Evolutionary conservation across 2,329 filamentous ascomycete genomes (phyloP), one percentile per base, ranked within the genome.

Genomic region (Fusarium aywerte): DNA sequence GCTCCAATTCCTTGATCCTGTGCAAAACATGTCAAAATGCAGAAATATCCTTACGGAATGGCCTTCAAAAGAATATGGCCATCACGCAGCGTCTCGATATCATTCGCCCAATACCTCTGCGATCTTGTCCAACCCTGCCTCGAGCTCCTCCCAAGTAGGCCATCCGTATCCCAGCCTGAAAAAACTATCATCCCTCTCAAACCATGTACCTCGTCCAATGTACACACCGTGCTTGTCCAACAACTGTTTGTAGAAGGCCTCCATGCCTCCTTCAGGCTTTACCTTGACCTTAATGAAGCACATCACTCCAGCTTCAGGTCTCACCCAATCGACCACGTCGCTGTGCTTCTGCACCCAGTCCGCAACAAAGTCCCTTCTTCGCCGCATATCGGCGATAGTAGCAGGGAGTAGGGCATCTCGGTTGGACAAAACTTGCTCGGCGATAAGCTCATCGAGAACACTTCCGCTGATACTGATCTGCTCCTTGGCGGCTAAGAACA

Each of bases 131-230:
- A 29, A 4, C 50, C 45, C 53, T 1, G 36, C 45, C 9, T 56
- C 29, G 23, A 56, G 45, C 35, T 42, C 43, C 25, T 55, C 52
- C 6, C 52, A 18, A 1, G 47, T 42, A 3, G 25, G 47, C 53
- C 53, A 57, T 23, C 53, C 53, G 25, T 57, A 57, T 0, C 53
- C 53, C 6, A 57, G 53, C 4, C 47, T 16, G 0, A 4, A 49
- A 31, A 4, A 13, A 5, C 23, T 3, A 29, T 57, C 53, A 0
- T 29, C 23, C 11, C 52, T 3, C 5, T 57, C 53, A 16, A 57
- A 53, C 47, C 47, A 57, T 53, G 52, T 35, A 10, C 47, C 47
- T 16, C 47, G 47, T 2, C 53, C 53, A 31, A 57, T 29, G 42
- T 53, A 53, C 4, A 36, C 36, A 4, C 29, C 35, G 36, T 36